Base-by-base conservation (phyloP, 768 basidiomycete species). In the Pisolithus marmoratus region DNA sequence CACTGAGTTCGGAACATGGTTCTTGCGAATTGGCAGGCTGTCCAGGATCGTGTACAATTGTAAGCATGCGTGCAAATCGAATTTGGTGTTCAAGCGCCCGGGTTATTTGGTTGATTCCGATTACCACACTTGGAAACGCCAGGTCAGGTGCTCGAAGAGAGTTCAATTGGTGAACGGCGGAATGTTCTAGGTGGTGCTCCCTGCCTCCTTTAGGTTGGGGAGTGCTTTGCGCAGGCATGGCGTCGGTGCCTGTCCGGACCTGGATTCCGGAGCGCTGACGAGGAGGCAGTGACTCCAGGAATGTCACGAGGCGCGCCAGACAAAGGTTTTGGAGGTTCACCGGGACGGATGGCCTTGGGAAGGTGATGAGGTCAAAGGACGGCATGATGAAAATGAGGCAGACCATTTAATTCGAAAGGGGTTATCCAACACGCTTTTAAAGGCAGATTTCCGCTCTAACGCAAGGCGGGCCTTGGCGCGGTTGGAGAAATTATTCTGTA, bases 81-180 rank as follows among this genome's bases (percentile, higher is more conserved):
- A 79, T 70, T 58, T 87, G 81, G 2, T 45, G 56, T 65, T 94
- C 91, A 12, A 94, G 73, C 26, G 74, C 72, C 63, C 80, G 84
- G 1, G 90, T 90, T 14, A 93, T 86, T 59, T 81, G 73, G 60
- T 93, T 94, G 54, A 93, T 84, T n/a, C 91, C 91, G 44, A 84
- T 61, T 9, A 73, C 64, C 31, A 85, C 53, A 62, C 84, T 79
- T 9, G 69, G 17, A 17, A 51, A 17, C 14, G 19, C 23, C 23
- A 44, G 23, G 15, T 26, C 34, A 34, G 34, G 12, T 34, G 14
- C 15, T 12, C 5, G 34, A 34, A 34, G 12, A 15, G 34, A 14
- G 12, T 29, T 29, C 29, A 8, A 29, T 29, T 29, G 29, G 29
- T 29, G 29, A 29, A 29, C 29, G 29, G 29, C 11, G 29, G 29